Conservation (phyloP, 2,329 filamentous ascomycete genomes). For the Leptoxyphium fumago region DNA sequence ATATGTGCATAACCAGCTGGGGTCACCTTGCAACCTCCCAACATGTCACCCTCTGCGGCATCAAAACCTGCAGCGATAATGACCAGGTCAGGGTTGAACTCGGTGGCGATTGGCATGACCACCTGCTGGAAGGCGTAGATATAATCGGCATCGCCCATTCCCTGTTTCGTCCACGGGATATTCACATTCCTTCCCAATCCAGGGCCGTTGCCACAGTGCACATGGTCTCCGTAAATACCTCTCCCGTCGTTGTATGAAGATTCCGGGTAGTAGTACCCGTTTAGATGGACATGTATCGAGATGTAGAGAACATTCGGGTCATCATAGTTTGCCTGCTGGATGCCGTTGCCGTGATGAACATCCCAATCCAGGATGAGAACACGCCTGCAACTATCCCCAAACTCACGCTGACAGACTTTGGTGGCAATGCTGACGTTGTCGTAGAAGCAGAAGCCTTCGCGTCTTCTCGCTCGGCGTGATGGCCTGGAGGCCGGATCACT, state of each 20-base stretch:
- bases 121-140: conserved; percentile 91
- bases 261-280: conserved; percentile 72
- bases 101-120: conserved; percentile 87
- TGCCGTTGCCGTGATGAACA: conserved; percentile 71
- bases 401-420: conserved; percentile 71
- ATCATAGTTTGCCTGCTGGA: conserved; percentile 90
- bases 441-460: conserved; percentile 92
- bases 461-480: conserved; percentile 76
- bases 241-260: conserved; percentile 41
- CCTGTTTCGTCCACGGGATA: conserved; percentile 51
- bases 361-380: conserved; percentile 88
- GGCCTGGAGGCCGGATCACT: conserved; percentile 84
- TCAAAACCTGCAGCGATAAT: conserved; percentile 95
- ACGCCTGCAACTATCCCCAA: conserved; percentile 68
- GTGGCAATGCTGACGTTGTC: conserved; percentile 93
- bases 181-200: conserved; percentile 52
- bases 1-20: conserved; percentile 91
- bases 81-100: conserved; percentile 87
- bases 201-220: conserved; percentile 42
- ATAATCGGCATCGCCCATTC: conserved; percentile 94
- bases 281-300: conserved; percentile 76
- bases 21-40: conserved; percentile 85
- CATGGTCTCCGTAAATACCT: conserved; percentile 41
- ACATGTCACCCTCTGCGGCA: conserved; percentile 80
- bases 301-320: conserved; percentile 94